phyloP scores from a whole-genome alignment of 129 eudicot species.

The Lactuca sativa region DNA sequence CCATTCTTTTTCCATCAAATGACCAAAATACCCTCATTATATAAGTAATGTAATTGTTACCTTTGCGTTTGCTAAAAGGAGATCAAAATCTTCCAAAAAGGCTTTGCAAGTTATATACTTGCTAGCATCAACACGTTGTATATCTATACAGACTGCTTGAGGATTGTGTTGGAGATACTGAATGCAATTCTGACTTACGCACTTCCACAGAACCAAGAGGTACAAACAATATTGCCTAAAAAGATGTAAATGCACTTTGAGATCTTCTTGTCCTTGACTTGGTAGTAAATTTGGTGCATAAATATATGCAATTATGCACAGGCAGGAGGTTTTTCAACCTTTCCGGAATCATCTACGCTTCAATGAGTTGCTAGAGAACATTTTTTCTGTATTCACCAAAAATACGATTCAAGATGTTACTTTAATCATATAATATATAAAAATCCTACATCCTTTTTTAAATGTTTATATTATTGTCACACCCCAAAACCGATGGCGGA shows the following conservation, averaged over 20 bases:
- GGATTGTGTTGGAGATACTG: constrained; percentile 87
- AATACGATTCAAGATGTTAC: neutral
- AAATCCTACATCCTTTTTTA: too few species aligned
- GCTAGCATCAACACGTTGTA: constrained; percentile 92
- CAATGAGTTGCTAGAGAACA: constrained; percentile 90
- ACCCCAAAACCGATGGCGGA: too few species aligned
- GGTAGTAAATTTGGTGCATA: too few species aligned
- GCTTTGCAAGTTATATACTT: constrained; percentile 77
- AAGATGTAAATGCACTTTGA: neutral
- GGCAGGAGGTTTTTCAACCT: constrained; percentile 96
- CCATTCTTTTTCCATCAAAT: too few species aligned
- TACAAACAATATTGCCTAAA: constrained; percentile 13
- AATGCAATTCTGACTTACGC: constrained; percentile 85
- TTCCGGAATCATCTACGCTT: constrained; percentile 95
- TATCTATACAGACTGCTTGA: constrained; percentile 82
- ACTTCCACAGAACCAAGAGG: constrained; percentile 95
- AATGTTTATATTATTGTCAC: too few species aligned
- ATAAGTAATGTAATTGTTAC: constrained; percentile 45
- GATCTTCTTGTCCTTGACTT: too few species aligned
- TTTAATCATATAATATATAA: too few species aligned
- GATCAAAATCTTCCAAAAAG: constrained; percentile 84
- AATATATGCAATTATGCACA: constrained; percentile 97
- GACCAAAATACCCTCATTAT: too few species aligned
- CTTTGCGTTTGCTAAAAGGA: constrained; percentile 91
- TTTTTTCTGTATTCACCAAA: constrained; percentile 65